Percentiles rank a stretch among this genome's conserved stretches.
phyloP scores from a whole-genome alignment of 768 basidiomycete genomes.

The Pholiota microspora region DNA sequence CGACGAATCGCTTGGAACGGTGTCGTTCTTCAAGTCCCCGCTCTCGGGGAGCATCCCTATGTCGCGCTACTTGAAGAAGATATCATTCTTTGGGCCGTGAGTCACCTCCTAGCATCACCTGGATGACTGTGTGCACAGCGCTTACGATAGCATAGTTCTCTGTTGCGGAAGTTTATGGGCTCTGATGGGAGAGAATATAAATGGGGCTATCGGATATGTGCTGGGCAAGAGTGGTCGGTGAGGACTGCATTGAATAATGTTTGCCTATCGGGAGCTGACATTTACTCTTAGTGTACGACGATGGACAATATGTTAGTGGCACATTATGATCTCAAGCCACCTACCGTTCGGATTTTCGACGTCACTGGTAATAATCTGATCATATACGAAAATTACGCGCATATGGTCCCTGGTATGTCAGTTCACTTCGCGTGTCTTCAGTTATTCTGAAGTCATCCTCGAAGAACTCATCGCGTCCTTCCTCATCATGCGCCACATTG shows the following conservation, averaged over 20 bases:
- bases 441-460: slow-evolving; percentile 6
- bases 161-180: slow-evolving; percentile 65
- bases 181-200: slow-evolving; percentile 71
- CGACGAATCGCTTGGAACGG: slow-evolving; percentile 56
- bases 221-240: slow-evolving; percentile 76
- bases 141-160: slow-evolving; percentile 41
- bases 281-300: slow-evolving; percentile 45
- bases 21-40: slow-evolving; percentile 48
- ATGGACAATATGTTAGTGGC: slow-evolving; percentile 57
- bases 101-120: slow-evolving; percentile 21
- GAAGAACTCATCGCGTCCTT: slow-evolving; percentile 57
- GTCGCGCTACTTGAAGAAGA: slow-evolving; percentile 62
- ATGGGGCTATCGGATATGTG: slow-evolving; percentile 56
- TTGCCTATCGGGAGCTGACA: background rate
- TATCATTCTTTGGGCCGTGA: slow-evolving; percentile 65
- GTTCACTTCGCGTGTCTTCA: background rate
- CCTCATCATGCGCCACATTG: slow-evolving; percentile 64
- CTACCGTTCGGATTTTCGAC: slow-evolving; percentile 51
- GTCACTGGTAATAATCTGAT: slow-evolving; percentile 64
- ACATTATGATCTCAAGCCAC: slow-evolving; percentile 61
- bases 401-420: slow-evolving; percentile 48
- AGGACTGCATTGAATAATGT: slow-evolving; percentile 22
- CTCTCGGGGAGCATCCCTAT: slow-evolving; percentile 51
- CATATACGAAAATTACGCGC: slow-evolving; percentile 52
- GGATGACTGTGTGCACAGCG: slow-evolving; percentile 7